Conservation (phyloP, 192 early-diverging fungal genomes). For the Kickxella alabastrina region DNA sequence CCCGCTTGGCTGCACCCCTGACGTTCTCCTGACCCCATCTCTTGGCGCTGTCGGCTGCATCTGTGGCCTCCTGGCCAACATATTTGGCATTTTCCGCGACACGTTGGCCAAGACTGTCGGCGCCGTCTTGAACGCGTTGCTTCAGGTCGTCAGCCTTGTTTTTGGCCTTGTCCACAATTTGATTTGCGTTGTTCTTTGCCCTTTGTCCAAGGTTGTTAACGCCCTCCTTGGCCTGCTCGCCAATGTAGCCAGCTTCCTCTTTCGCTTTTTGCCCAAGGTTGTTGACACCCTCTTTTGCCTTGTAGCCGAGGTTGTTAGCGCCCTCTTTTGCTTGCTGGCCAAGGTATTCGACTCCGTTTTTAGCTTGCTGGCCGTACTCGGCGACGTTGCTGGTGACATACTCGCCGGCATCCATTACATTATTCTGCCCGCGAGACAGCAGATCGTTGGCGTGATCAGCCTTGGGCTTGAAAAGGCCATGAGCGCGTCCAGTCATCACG, state of each 20-base stretch:
- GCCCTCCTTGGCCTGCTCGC: conserved; percentile 1
- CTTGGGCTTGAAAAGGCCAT: conserved; percentile 14
- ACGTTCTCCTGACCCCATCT: not conserved
- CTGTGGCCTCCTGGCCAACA: no score
- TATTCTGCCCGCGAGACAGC: conserved; percentile 7
- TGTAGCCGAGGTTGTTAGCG: conserved; percentile 3
- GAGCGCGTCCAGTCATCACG: conserved; percentile 23
- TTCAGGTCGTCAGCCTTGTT: not conserved
- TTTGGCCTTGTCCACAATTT: not conserved
- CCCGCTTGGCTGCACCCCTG: conserved; percentile 1
- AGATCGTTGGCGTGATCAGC: conserved; percentile 8
- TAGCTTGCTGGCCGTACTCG: conserved; percentile 9
- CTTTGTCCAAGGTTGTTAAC: conserved; percentile 6
- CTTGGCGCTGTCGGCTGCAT: not conserved
- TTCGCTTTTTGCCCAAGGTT: conserved; percentile 9
- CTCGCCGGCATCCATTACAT: conserved; percentile 7
- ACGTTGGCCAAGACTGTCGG: not conserved
- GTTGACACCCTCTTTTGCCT: conserved; percentile 2
- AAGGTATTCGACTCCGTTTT: conserved; percentile 7
- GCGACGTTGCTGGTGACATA: conserved; percentile 19
- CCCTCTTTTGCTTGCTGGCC: conserved; percentile 10
- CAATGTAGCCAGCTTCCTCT: not conserved
- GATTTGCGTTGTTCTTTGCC: not conserved
- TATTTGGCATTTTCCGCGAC: not conserved
- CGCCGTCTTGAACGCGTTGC: not conserved